Evolutionary conservation across 768 basidiomycete genomes (phyloP), one percentile per base, ranked within the genome.

Genomic region (Suillus fuscotomentosus): DNA sequence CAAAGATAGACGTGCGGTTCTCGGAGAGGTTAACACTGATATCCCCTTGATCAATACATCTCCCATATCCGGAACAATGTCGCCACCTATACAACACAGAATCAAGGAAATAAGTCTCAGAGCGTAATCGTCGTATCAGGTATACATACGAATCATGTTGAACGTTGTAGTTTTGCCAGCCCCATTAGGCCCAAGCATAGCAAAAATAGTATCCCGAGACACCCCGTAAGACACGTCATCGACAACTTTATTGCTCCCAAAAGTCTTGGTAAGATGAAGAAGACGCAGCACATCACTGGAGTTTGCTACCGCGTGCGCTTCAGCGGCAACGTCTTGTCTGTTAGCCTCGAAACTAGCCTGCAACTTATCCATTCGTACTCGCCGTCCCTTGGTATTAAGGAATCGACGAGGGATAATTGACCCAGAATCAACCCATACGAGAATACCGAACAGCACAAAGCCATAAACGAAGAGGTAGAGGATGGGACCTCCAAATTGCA

Each of bases 131-230:
- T 13, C 36, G 15, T 11, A 24, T 34, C 48, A 0, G 20, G 24
- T 34, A 27, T 17, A 80, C 88, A 63, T 69, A 89, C 90, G 87
- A 65, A 94, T 92, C 70, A 91, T 83, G 66, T 91, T 90, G 74
- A 93, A 91, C 0, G 87, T 88, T 0, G 92, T 92, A 13, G 90
- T 92, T 75, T 93, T 93, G 0, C 92, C 91, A 9, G 91, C 92
- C 8, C 92, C 92, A 67, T 93, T 94, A 1, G 92, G 92, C 2
- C 92, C 92, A 17, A 94, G 79, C 66, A 93, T 74, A 5, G 88
- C 90, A 67, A 92, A 90, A 20, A 90, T 79, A 56, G 86, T 88
- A 54, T 90, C 83, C 47, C 75, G 76, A 1, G 84, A 75, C 34
- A 92, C 87, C 0, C 86, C 87, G 68, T 92, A 84, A 66, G 84